Conservation (phyloP, 2,329 filamentous ascomycete genomes). For the Fusarium staphyleae region DNA sequence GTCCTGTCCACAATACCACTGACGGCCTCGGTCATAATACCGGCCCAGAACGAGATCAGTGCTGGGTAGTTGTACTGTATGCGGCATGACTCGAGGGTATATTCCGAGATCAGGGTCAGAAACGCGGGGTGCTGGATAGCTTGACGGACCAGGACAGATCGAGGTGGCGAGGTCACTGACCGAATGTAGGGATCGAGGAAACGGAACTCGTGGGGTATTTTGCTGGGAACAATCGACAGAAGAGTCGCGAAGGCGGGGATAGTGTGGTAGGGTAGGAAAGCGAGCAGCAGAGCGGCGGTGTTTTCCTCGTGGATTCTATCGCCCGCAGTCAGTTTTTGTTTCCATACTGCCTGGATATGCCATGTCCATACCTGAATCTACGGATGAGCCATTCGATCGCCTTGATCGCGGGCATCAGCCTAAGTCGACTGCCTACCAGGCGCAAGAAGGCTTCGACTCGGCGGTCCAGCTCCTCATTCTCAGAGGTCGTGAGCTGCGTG, state of each 20-base stretch:
- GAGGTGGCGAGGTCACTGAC: conserved; percentile 76
- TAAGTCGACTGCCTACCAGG: conserved; percentile 75
- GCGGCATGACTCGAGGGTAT: conserved; percentile 77
- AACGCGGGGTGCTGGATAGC: conserved; percentile 81
- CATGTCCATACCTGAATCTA: conserved; percentile 75
- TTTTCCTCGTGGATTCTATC: conserved; percentile 89
- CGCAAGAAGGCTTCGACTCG: conserved; percentile 84
- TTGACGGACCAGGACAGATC: conserved; percentile 83
- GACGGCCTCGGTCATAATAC: conserved; percentile 83
- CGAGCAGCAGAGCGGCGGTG: conserved; percentile 76
- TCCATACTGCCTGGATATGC: background rate
- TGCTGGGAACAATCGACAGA: conserved; percentile 83
- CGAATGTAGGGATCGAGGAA: conserved; percentile 88
- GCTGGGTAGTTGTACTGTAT: conserved; percentile 76
- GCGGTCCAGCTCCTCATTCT: conserved; percentile 82
- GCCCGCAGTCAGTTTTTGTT: conserved; percentile 7
- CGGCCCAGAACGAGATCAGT: conserved; percentile 89
- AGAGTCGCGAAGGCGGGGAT: conserved; percentile 85
- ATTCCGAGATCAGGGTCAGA: conserved; percentile 76
- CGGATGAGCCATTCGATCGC: conserved; percentile 94
- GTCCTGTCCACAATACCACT: conserved; percentile 81
- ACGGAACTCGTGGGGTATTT: conserved; percentile 76
- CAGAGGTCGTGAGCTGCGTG: conserved; percentile 78
- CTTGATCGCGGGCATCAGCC: conserved; percentile 88
- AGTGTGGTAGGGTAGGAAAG: conserved; percentile 92